Evolutionary conservation across 2,329 filamentous ascomycete species (phyloP), one percentile per base, ranked within the genome.

Genomic region (Trichoderma sp.): DNA sequence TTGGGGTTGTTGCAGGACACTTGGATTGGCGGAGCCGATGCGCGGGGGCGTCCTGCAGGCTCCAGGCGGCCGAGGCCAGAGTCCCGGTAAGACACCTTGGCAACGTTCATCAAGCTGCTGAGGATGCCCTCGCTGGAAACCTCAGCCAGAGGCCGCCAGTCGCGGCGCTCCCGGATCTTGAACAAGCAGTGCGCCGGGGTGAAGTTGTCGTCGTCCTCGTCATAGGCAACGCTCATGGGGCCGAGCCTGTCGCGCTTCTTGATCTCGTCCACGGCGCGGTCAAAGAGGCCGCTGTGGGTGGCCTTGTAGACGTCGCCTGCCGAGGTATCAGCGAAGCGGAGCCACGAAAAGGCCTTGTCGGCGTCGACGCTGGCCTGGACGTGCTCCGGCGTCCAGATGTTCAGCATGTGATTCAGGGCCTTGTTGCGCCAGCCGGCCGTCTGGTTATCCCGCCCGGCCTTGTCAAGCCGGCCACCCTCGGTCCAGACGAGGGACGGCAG

Each of bases 361-460:
- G 84, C 83, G 24, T 83, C 80, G 12, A 83, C 77, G 69, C 87
- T 92, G 55, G 86, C 80, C 14, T 83, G 83, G 50, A 97, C 85
- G 71, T 97, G 87, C 57, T 94, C 88, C 0, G 92, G 89, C 1
- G 88, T 87, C 88, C 92, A 99, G 60, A 99, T 88, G 73, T 96
- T 97, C 88, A 98, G 89, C 77, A 96, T 79, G 69, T 96, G 88
- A 39, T 86, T 80, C 24, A 98, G 78, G 69, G 90, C 92, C 74
- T 90, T 91, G 71, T 85, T 88, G 66, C 86, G 85, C 85, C 95
- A 97, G 3, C 94, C 94, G 54, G 91, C 92, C 67, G 81, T 85
- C 3, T 80, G 74, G 72, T 97, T 98, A 68, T 90, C 86, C 2
- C 84, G 82, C 6, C 93, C 89, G 12, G 92, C 81, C 73, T 92